phyloP scores from a whole-genome alignment of 2,329 filamentous ascomycete species.

The Aspergillus puulaauensis region DNA sequence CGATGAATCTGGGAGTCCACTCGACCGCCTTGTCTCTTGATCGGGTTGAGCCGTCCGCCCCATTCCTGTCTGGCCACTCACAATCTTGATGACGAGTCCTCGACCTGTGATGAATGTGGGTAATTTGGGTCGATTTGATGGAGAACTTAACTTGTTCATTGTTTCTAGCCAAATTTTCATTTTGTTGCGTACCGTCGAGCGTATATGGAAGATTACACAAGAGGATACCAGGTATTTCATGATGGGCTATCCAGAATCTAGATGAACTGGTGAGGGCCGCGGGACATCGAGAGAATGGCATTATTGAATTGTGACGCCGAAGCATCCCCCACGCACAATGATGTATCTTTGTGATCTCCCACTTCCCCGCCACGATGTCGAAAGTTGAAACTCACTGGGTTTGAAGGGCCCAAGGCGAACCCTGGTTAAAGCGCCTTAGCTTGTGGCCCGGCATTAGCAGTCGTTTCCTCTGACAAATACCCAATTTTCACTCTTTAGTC shows the following conservation, averaged over 20 bases:
- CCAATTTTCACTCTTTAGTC: constrained; percentile 10
- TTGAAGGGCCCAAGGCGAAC: constrained; percentile 23
- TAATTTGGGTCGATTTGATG: not conserved
- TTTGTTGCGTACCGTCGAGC: too few relatives aligned
- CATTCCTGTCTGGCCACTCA: not conserved
- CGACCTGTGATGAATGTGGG: not conserved
- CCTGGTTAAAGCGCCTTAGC: constrained; percentile 31
- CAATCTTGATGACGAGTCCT: not conserved
- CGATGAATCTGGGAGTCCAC: not conserved
- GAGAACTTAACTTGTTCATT: not conserved
- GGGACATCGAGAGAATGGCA: too few relatives aligned
- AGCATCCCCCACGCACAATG: not conserved
- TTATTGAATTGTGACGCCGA: not conserved
- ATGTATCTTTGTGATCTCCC: not conserved
- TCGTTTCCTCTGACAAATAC: constrained; percentile 12
- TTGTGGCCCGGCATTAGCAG: constrained; percentile 28
- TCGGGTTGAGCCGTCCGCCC: constrained; percentile 10
- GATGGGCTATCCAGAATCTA: too few relatives aligned
- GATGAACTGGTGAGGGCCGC: too few relatives aligned
- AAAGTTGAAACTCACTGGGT: not conserved
- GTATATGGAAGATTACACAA: too few relatives aligned
- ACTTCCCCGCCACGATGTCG: constrained; percentile 32
- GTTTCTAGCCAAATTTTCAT: too few relatives aligned
- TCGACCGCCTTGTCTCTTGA: not conserved
- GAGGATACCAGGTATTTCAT: too few relatives aligned